Base-by-base conservation (phyloP, 163 green algal genomes). In the Chloromonas sp. region DNA sequence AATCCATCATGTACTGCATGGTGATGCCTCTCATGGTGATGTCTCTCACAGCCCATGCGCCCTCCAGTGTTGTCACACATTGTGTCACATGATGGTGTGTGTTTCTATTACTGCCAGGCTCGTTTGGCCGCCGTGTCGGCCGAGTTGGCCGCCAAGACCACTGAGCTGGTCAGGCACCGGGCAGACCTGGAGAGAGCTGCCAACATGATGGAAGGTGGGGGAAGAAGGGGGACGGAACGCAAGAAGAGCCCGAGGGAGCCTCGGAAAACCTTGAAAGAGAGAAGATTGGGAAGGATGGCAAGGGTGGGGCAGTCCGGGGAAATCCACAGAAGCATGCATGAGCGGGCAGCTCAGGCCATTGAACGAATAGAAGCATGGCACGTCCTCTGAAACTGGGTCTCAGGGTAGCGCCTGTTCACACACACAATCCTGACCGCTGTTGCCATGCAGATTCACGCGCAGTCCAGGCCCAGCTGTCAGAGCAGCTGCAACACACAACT, bases 181-280 rank as follows among this genome's bases (percentile, higher is more conserved):
- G 58, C 84, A 14, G 85, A 91, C 81, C 78, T 91, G 14, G 82
- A 86, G 8, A 84, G 84, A 58, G 87, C 81, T 1, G 86, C 83
- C 15, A 36, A 71, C 57, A 84, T 90, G 85, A 84, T 90, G 58
- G 87, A 90, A 80, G 87, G 87, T 90, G 79, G 0, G 85, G 1
- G 36, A 36, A 36, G 36, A 36, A 36, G 36, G 36, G 36, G 36
- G 36, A 36, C 36, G 36, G 36, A 36, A 36, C 36, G 36, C 36
- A 36, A 36, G 36, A 36, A 36, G 36, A 36, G 36, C 36, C 36
- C 36, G 36, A 36, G 36, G 36, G 36, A 36, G 36, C 36, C 36
- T 36, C 36, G 36, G 36, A 36, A 36, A 36, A 36, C 36, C 36
- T 36, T 36, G 36, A 36, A 36, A 36, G 36, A 36, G 36, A 36